These are phyloP conservation scores for Schizopora paradoxa DNA, from an alignment of 1,284 basidiomycete species.

Conservation along the genomic window DNA sequence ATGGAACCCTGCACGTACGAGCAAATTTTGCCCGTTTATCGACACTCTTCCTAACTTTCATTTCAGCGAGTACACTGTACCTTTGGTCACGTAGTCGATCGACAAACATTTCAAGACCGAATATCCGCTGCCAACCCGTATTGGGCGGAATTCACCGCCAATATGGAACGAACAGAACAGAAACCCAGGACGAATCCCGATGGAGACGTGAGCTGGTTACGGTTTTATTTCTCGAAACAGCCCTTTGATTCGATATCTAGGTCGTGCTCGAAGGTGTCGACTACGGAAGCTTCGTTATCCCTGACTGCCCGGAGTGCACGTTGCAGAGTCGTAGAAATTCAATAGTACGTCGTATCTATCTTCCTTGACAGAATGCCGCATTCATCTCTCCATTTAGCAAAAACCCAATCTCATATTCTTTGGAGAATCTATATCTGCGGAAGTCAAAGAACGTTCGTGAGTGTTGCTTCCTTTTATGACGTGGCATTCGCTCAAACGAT, in stretches of 20 bases:
- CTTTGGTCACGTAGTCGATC: slow-evolving; percentile 59
- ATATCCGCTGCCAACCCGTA: slow-evolving; percentile 70
- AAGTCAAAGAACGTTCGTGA: slow-evolving; percentile 67
- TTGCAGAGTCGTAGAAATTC: slow-evolving; percentile 47
- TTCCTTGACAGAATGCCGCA: neutral
- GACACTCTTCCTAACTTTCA: slow-evolving; percentile 4
- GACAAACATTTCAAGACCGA: slow-evolving; percentile 70
- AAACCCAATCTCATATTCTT: slow-evolving; percentile 89
- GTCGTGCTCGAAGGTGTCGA: slow-evolving; percentile 75
- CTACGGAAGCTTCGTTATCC: slow-evolving; percentile 75
- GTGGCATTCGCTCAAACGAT: neutral
- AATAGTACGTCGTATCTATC: slow-evolving; percentile 38
- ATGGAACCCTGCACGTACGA: slow-evolving; percentile 81
- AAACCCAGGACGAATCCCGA: slow-evolving; percentile 84
- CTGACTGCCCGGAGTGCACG: slow-evolving; percentile 64
- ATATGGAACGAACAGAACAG: slow-evolving; percentile 58
- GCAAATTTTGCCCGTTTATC: slow-evolving; percentile 1
- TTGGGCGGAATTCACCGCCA: slow-evolving; percentile 69
- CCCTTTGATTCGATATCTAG: slow-evolving; percentile 31
- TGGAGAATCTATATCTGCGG: slow-evolving; percentile 71
- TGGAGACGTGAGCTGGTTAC: slow-evolving; percentile 67
- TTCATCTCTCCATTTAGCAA: slow-evolving; percentile 38
- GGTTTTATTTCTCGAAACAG: neutral
- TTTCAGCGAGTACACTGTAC: slow-evolving; percentile 68
- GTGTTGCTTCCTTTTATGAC: slow-evolving; percentile 24